Evolutionary conservation across 2,329 filamentous ascomycete genomes (phyloP).

Genomic region (Seiridium unicorne): DNA sequence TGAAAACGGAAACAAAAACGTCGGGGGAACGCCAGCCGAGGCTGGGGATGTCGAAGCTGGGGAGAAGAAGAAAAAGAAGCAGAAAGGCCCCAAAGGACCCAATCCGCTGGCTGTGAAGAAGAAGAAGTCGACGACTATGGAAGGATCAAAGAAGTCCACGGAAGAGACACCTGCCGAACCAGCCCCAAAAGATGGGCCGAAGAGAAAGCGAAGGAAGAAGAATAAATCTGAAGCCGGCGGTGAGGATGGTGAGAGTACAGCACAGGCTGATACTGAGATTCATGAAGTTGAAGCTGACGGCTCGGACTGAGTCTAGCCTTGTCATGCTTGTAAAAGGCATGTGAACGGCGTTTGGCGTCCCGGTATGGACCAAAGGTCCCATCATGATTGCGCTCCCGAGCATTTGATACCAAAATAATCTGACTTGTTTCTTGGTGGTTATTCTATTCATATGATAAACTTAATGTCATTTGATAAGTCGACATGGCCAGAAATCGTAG

Average conservation of each 20-base stretch:
- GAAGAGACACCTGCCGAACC: not conserved
- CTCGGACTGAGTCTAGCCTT: not conserved
- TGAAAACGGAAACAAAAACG: constrained; percentile 15
- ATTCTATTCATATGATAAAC: too few relatives aligned
- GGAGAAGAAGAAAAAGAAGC: constrained; percentile 55
- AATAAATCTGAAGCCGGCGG: constrained; percentile 21
- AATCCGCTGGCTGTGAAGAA: constrained; percentile 74
- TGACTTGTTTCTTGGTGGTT: not conserved
- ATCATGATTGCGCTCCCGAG: not conserved
- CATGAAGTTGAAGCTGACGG: not conserved
- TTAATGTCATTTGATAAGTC: too few relatives aligned
- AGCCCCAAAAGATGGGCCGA: constrained; percentile 18
- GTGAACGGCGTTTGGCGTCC: not conserved
- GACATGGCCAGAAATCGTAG: too few relatives aligned
- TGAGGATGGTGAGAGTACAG: constrained; percentile 6
- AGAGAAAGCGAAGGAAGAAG: constrained; percentile 36
- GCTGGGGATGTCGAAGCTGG: constrained; percentile 18
- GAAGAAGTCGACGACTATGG: constrained; percentile 24
- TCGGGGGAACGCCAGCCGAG: not conserved
- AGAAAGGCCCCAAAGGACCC: constrained; percentile 63
- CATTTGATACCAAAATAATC: constrained; percentile 2
- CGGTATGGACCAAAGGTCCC: not conserved
- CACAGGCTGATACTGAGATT: not conserved
- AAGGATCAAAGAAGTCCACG: constrained; percentile 18
- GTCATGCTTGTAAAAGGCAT: not conserved